Percentiles rank a stretch among this genome's conserved stretches.
These are phyloP conservation scores for Cupressus sempervirens DNA, from an alignment of 75 land plant species.

Conservation along the genomic window DNA sequence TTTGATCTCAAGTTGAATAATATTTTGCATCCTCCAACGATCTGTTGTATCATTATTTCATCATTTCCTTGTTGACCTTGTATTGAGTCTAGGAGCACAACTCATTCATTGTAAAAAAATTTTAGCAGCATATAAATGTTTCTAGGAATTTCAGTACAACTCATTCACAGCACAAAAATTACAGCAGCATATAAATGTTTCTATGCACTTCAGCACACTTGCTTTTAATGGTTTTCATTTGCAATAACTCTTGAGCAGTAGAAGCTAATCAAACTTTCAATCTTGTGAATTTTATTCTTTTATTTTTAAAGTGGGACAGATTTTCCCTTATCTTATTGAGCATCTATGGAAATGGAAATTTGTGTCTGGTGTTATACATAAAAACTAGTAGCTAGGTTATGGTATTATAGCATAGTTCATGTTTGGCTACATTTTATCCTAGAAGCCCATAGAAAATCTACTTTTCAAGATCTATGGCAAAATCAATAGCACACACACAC, in stretches of 20 bases:
- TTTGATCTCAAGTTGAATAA: not conserved
- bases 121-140: not conserved
- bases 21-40: not conserved
- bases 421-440: constrained; percentile 73
- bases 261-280: not conserved
- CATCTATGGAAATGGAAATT: too few relatives aligned
- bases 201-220: too few relatives aligned
- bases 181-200: too few relatives aligned
- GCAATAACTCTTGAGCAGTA: not conserved
- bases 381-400: constrained; percentile 84
- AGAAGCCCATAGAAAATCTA: constrained; percentile 85
- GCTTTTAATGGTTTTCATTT: not conserved
- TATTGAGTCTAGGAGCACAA: not conserved
- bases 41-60: not conserved
- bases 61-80: not conserved
- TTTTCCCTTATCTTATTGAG: not conserved
- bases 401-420: constrained; percentile 89
- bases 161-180: too few relatives aligned
- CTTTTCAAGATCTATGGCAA: constrained; percentile 89
- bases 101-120: not conserved
- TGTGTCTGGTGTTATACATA: not conserved
- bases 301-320: not conserved
- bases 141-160: too few relatives aligned
- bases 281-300: not conserved
- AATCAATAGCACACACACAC: constrained; percentile 81